phyloP scores from a whole-genome alignment of 257 asterid genomes.

The Solanum gracilifrons region DNA sequence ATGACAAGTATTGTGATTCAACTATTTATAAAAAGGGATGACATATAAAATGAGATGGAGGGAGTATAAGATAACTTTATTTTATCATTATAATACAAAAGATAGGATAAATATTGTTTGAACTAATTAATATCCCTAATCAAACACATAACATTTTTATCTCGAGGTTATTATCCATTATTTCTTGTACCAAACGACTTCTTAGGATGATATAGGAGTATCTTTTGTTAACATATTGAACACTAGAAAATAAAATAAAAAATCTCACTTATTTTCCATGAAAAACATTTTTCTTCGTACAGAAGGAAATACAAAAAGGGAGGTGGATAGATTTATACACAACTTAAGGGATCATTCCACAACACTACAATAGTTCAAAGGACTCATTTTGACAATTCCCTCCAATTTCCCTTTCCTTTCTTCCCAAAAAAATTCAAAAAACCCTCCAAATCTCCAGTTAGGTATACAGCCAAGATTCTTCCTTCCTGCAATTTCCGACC shows the following conservation, averaged over 20 bases:
- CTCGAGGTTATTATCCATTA: too few species aligned
- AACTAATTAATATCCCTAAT: too few species aligned
- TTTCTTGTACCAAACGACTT: rapidly evolving
- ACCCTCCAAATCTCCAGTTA: not conserved
- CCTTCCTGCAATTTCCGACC: not conserved
- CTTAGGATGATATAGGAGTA: not conserved
- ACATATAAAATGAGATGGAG: too few species aligned
- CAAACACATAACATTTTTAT: too few species aligned
- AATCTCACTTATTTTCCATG: not conserved
- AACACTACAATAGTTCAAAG: not conserved
- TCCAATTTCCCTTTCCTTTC: not conserved
- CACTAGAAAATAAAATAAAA: too few species aligned
- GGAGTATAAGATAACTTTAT: too few species aligned
- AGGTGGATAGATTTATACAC: not conserved
- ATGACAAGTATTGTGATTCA: too few species aligned
- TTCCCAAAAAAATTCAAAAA: not conserved
- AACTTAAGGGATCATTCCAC: not conserved
- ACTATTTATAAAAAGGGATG: too few species aligned
- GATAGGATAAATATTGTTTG: too few species aligned
- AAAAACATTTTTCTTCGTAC: too few species aligned
- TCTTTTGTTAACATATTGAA: too few species aligned
- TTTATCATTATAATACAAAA: too few species aligned
- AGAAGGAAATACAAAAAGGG: not conserved
- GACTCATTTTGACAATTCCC: not conserved
- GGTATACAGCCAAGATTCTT: not conserved